Percentiles rank a stretch among this genome's conserved stretches.
Conservation (phyloP, 495 filamentous ascomycete genomes). For the Aspergillus bridgeri region DNA sequence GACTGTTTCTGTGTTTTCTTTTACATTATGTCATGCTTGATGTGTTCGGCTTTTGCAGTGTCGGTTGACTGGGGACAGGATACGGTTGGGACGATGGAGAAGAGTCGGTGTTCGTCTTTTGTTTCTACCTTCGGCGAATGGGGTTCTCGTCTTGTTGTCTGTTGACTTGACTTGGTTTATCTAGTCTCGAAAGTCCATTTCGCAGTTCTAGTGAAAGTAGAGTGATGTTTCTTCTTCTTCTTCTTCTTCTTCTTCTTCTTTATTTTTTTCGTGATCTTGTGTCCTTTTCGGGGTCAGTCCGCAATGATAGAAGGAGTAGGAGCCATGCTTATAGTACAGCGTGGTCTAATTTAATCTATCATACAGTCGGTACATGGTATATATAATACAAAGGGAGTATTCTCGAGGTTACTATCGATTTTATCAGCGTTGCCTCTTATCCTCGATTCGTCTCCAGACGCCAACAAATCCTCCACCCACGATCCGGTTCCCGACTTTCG, state of each 20-base stretch:
- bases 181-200: constrained; percentile 1
- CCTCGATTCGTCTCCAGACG: constrained; percentile 56
- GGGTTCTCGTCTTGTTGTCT: constrained; percentile 8
- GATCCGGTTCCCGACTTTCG: constrained; percentile 59
- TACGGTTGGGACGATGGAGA: neutral
- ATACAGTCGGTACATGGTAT: neutral
- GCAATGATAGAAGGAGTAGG: too few species aligned
- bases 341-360: neutral
- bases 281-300: too few species aligned
- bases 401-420: neutral
- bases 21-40: neutral
- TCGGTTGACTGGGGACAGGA: neutral
- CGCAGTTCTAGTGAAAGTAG: constrained; percentile 10
- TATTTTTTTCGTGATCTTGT: too few species aligned
- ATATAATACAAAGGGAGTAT: constrained; percentile 1
- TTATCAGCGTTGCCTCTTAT: constrained; percentile 8
- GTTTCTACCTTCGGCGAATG: constrained; percentile 9
- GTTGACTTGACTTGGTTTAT: constrained; percentile 1
- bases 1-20: constrained; percentile 1
- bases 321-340: too few species aligned
- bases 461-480: constrained; percentile 71
- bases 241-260: neutral
- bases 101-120: constrained; percentile 1
- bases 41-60: neutral
- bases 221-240: constrained; percentile 4